Evolutionary conservation across 1,139 yeast genomes (phyloP).

Genomic region (Taphrina communis): DNA sequence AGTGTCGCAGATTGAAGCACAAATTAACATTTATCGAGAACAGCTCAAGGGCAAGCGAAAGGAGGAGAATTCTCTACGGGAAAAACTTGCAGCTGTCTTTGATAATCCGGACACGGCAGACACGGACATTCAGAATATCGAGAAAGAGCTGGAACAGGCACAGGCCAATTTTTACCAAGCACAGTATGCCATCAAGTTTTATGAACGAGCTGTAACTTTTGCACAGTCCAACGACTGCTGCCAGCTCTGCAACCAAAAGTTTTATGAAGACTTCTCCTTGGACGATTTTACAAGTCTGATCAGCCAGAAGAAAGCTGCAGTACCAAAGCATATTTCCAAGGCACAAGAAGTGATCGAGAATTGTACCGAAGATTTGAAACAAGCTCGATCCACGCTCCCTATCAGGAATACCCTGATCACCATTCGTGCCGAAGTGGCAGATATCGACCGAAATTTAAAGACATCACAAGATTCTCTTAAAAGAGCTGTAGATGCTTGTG

Average conservation of each 20-base stretch:
- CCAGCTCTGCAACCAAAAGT: slow-evolving; percentile 43
- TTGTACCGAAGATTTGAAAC: neutral
- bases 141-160: slow-evolving; percentile 36
- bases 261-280: slow-evolving; percentile 32
- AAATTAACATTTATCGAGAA: slow-evolving; percentile 33
- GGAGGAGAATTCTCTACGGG: slow-evolving; percentile 17
- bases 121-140: slow-evolving; percentile 22
- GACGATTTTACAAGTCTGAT: slow-evolving; percentile 4
- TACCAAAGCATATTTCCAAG: slow-evolving; percentile 18
- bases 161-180: slow-evolving; percentile 37
- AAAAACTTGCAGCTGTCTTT: slow-evolving; percentile 41
- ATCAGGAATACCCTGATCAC: neutral
- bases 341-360: slow-evolving; percentile 20
- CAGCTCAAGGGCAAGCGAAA: slow-evolving; percentile 22
- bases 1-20: slow-evolving; percentile 44
- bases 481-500: neutral
- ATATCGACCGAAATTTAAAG: slow-evolving; percentile 9
- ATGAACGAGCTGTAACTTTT: slow-evolving; percentile 40
- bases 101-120: slow-evolving; percentile 41
- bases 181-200: slow-evolving; percentile 43
- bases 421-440: slow-evolving; percentile 1
- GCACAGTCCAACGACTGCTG: slow-evolving; percentile 43
- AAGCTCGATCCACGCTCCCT: slow-evolving; percentile 5
- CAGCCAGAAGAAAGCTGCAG: slow-evolving; percentile 10
- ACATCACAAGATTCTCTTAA: neutral